These are phyloP conservation scores for Phytophthora capsici DNA, from an alignment of 352 stramenopile genomes.

Conservation along the genomic window DNA sequence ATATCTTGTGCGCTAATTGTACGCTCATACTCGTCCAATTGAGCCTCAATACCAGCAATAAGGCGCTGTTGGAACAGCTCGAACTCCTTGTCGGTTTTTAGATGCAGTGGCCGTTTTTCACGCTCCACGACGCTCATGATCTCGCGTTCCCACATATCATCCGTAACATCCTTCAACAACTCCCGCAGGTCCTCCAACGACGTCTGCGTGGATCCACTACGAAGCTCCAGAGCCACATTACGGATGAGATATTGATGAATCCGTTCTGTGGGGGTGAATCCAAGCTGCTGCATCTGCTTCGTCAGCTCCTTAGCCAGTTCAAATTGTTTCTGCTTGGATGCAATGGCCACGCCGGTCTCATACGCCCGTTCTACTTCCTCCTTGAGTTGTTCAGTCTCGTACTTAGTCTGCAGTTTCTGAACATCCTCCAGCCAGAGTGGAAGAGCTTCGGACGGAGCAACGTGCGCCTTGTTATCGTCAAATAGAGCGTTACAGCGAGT, in stretches of 20 bases:
- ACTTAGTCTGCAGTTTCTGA: conserved; percentile 29
- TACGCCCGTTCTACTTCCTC: conserved; percentile 56
- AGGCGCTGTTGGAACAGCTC: conserved; percentile 53
- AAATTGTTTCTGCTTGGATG: conserved; percentile 77
- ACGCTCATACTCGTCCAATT: conserved; percentile 62
- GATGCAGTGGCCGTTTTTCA: conserved; percentile 64
- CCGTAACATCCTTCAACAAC: conserved; percentile 35
- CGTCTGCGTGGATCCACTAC: conserved; percentile 31
- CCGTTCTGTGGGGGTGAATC: conserved; percentile 32
- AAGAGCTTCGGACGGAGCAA: conserved; percentile 34
- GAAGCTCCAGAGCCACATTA: conserved; percentile 58
- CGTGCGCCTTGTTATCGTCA: conserved; percentile 49
- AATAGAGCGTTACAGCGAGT: conserved; percentile 60
- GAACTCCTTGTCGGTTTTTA: conserved; percentile 62
- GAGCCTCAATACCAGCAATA: conserved; percentile 43
- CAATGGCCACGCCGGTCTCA: conserved; percentile 72
- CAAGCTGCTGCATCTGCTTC: conserved; percentile 57
- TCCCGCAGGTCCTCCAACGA: conserved; percentile 41
- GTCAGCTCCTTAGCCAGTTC: conserved; percentile 46
- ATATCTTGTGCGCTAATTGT: background rate
- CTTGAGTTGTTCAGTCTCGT: conserved; percentile 9
- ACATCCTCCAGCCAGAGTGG: conserved; percentile 45
- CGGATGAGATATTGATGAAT: conserved; percentile 65
- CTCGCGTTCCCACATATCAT: conserved; percentile 52
- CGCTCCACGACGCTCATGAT: conserved; percentile 61